Evolutionary conservation across 345 rosid species (phyloP).

Genomic region (Eucalyptus rudis): DNA sequence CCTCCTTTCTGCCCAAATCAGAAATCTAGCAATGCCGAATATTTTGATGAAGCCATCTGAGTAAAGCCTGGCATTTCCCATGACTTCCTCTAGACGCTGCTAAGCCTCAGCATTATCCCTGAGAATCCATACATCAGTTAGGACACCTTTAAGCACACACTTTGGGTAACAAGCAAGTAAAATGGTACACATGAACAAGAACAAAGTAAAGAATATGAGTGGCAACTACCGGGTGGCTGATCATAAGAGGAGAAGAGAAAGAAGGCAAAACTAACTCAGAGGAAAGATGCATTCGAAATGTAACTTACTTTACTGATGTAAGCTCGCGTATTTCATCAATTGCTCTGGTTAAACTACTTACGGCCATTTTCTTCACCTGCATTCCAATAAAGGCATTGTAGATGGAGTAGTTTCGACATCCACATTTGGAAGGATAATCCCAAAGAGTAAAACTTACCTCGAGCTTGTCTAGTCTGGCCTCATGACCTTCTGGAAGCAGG

Average conservation of each 20-base stretch:
- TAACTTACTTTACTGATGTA: slow-evolving; percentile 28
- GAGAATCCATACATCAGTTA: not conserved
- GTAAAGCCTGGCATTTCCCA: not conserved
- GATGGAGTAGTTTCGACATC: not conserved
- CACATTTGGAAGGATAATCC: not conserved
- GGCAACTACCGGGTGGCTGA: not conserved
- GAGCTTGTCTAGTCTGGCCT: slow-evolving; percentile 46
- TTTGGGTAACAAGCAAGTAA: not conserved
- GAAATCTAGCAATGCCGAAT: not conserved
- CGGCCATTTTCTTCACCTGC: slow-evolving; percentile 86
- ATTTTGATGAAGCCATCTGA: not conserved
- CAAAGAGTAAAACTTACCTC: slow-evolving; percentile 36
- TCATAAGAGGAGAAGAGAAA: not conserved
- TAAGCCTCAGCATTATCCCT: not conserved
- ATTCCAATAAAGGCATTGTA: not conserved
- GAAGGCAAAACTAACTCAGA: not conserved
- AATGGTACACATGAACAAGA: not conserved
- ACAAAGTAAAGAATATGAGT: not conserved
- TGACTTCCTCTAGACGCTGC: not conserved
- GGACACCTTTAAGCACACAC: not conserved
- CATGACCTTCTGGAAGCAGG: slow-evolving; percentile 56
- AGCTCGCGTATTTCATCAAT: slow-evolving; percentile 69
- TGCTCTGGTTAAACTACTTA: slow-evolving; percentile 49
- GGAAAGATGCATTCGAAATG: not conserved
- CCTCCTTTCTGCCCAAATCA: not conserved